Conservation (phyloP, 345 rosid species). For the Melastoma malabathricum region DNA sequence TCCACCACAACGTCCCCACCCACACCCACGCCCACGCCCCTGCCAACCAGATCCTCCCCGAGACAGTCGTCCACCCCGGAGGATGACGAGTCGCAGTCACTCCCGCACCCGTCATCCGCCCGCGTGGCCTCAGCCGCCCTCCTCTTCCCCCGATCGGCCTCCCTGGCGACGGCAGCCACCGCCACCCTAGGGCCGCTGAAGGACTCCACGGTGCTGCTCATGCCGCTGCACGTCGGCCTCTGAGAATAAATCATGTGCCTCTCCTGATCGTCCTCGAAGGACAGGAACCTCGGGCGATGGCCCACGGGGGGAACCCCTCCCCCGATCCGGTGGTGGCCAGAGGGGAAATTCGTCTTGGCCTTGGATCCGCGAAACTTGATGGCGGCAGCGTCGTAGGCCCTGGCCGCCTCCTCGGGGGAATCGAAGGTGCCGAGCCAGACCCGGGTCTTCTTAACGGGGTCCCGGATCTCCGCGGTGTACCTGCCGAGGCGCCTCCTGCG, state of each 20-base stretch:
- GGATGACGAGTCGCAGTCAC: slow-evolving; percentile 91
- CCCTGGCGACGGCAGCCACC: slow-evolving; percentile 15
- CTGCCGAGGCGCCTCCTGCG: slow-evolving; percentile 85
- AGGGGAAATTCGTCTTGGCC: slow-evolving; percentile 77
- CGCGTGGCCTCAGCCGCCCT: too few relatives aligned
- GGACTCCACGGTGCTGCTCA: slow-evolving; percentile 96
- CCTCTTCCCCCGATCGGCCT: too few relatives aligned
- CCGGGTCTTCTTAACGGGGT: slow-evolving; percentile 68
- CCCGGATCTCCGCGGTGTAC: slow-evolving; percentile 92
- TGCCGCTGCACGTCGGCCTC: slow-evolving; percentile 71
- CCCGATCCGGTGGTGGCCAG: slow-evolving; percentile 9
- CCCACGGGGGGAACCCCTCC: slow-evolving; percentile 7
- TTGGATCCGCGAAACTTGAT: slow-evolving; percentile 71
- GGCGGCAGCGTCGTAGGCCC: slow-evolving; percentile 84
- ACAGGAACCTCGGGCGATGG: slow-evolving; percentile 2
- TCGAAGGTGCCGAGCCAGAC: slow-evolving; percentile 95
- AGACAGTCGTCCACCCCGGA: slow-evolving; percentile 56
- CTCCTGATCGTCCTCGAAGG: slow-evolving; percentile 15
- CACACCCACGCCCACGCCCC: too few relatives aligned
- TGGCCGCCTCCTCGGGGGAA: slow-evolving; percentile 88
- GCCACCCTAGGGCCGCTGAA: slow-evolving; percentile 67
- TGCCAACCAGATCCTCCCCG: too few relatives aligned
- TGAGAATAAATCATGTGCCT: slow-evolving; percentile 26
- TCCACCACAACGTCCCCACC: slow-evolving; percentile 31
- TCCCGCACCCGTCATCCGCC: slow-evolving; percentile 67